Evolutionary conservation across 345 rosid genomes (phyloP).

Genomic region (Raphanus sativus): DNA sequence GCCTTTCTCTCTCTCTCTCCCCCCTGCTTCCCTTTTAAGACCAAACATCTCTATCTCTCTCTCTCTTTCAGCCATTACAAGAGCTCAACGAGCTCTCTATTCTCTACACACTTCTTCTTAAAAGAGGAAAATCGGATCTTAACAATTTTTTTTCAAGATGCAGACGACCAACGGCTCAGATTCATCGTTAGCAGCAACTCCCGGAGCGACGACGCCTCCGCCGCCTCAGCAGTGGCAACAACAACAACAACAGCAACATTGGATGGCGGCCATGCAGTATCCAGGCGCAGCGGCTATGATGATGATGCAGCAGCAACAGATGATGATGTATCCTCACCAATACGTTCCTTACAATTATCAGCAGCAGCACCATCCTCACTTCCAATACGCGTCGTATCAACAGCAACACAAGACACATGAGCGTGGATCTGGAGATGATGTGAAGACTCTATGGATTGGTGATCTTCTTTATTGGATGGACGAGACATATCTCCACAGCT

Average conservation of each 20-base stretch:
- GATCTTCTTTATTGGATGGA: constrained; percentile 95
- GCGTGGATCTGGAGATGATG: constrained; percentile 55
- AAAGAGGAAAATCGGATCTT: no score
- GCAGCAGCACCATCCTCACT: neutral
- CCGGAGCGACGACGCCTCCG: constrained; percentile 43
- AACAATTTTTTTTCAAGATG: constrained; percentile 31
- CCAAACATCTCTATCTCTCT: constrained; percentile 20
- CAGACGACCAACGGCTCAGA: constrained; percentile 59
- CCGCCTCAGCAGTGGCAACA: constrained; percentile 43
- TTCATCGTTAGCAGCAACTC: constrained; percentile 35
- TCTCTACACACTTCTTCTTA: neutral
- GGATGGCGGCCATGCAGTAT: constrained; percentile 69
- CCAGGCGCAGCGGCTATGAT: constrained; percentile 74
- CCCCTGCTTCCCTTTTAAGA: constrained; percentile 17
- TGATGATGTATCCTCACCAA: constrained; percentile 86
- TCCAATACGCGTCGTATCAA: constrained; percentile 6
- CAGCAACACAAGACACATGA: constrained; percentile 27
- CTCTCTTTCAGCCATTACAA: constrained; percentile 18
- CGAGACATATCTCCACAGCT: constrained; percentile 71
- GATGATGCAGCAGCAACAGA: constrained; percentile 88
- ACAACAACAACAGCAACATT: constrained; percentile 39
- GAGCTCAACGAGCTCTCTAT: constrained; percentile 6
- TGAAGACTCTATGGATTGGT: constrained; percentile 81
- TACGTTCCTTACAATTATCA: constrained; percentile 43
- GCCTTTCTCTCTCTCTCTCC: constrained; percentile 25